Evolutionary conservation across 768 basidiomycete genomes (phyloP).

Genomic region (Pulveroboletus sp.): DNA sequence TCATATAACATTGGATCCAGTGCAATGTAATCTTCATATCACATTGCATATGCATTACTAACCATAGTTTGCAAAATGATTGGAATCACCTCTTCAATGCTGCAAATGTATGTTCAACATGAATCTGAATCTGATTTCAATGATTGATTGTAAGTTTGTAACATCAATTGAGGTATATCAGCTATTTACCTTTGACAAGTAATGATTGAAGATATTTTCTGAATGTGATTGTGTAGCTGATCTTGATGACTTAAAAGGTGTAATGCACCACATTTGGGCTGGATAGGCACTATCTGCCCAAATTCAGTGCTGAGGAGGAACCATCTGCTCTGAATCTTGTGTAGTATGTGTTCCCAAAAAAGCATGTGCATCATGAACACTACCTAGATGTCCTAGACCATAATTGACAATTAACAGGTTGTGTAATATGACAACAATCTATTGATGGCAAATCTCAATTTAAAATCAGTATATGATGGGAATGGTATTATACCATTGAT

Average conservation of each 20-base stretch:
- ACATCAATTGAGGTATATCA: too few species aligned
- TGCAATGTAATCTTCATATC: neutral
- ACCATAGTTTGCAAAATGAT: neutral
- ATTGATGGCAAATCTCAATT: too few species aligned
- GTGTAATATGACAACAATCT: neutral
- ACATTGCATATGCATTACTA: neutral
- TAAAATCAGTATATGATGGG: too few species aligned
- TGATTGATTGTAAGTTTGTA: too few species aligned
- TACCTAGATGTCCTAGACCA: neutral
- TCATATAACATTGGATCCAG: neutral
- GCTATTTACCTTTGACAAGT: constrained; percentile 1
- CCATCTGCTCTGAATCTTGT: too few species aligned
- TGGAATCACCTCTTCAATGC: constrained; percentile 3
- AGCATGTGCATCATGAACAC: neutral
- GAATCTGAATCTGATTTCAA: neutral
- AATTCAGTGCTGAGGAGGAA: neutral
- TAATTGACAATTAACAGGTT: neutral
- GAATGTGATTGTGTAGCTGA: neutral
- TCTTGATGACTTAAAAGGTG: neutral
- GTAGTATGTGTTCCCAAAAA: neutral
- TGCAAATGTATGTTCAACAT: constrained; percentile 1
- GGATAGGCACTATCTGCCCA: neutral
- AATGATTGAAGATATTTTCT: neutral
- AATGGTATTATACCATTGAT: too few species aligned
- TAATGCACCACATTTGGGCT: neutral